Evolutionary conservation across 768 basidiomycete species (phyloP).

Genomic region (Coprinopsis marcescibilis): DNA sequence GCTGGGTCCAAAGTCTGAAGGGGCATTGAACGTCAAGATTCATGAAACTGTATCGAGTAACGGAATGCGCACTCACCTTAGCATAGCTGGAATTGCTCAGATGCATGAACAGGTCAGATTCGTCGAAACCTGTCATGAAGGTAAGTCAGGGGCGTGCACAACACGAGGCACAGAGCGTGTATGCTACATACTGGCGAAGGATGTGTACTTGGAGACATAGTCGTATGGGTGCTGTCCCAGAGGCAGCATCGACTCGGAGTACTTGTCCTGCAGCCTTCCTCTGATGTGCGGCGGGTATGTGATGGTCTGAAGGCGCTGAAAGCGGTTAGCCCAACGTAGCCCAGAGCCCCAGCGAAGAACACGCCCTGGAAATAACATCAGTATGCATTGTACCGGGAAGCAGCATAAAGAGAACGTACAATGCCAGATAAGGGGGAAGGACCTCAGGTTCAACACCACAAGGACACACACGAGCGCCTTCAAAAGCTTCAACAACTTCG

Average conservation of each 20-base stretch:
- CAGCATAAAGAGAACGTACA: constrained; percentile 34
- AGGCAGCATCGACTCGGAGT: constrained; percentile 43
- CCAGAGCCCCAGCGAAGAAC: constrained; percentile 45
- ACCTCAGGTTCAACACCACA: constrained; percentile 54
- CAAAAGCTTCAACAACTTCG: too few species aligned
- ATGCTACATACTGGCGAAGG: constrained; percentile 52
- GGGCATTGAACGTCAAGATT: too few species aligned
- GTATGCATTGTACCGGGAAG: background rate
- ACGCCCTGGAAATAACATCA: constrained; percentile 27
- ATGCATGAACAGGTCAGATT: constrained; percentile 69
- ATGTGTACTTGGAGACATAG: constrained; percentile 30
- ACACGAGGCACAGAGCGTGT: background rate
- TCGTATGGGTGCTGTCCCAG: constrained; percentile 56
- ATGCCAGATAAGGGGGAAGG: constrained; percentile 67
- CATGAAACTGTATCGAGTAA: background rate
- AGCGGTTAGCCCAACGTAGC: constrained; percentile 26
- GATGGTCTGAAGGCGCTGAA: constrained; percentile 27
- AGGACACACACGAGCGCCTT: constrained; percentile 44
- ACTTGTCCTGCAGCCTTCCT: constrained; percentile 30
- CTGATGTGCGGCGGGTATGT: constrained; percentile 39
- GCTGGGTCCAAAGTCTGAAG: constrained; percentile 41
- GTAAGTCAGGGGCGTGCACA: background rate
- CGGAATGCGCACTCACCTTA: constrained; percentile 37
- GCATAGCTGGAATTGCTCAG: constrained; percentile 80
- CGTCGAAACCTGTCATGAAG: constrained; percentile 50